A percentile compares a stretch with the other conserved stretches of the same genome.
Evolutionary conservation across 1,139 yeast genomes (phyloP).

Genomic region (Saccharomyces hybrid): DNA sequence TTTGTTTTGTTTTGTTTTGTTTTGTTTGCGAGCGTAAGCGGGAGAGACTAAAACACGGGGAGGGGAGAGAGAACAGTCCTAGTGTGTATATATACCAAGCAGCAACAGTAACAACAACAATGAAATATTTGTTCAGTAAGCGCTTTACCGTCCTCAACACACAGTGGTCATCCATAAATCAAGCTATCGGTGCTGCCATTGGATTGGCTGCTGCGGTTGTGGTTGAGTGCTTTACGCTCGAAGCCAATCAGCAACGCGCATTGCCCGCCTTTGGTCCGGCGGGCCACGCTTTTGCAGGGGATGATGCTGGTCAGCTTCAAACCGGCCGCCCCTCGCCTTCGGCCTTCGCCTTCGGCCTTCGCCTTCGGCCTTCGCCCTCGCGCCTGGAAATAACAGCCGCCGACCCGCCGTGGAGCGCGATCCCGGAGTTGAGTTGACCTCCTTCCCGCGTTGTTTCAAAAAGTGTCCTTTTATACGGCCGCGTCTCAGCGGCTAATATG

Average conservation of each 20-base stretch:
- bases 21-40: background rate
- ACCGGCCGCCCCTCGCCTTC: background rate
- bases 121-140: background rate
- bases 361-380: too few relatives aligned
- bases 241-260: background rate
- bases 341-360: too few relatives aligned
- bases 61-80: background rate
- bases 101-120: background rate
- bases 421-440: background rate
- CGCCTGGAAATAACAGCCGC: background rate
- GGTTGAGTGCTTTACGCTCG: background rate
- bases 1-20: background rate
- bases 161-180: background rate
- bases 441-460: too few relatives aligned
- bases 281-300: background rate
- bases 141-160: background rate
- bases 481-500: background rate
- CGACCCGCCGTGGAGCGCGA: background rate
- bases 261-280: background rate
- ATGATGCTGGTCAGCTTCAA: background rate
- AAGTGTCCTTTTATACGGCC: background rate
- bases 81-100: background rate
- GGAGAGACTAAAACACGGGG: background rate
- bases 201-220: background rate
- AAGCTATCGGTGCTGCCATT: too few relatives aligned